phyloP scores from a whole-genome alignment of 2,329 filamentous ascomycete genomes.

The Penicillium brasilianum region DNA sequence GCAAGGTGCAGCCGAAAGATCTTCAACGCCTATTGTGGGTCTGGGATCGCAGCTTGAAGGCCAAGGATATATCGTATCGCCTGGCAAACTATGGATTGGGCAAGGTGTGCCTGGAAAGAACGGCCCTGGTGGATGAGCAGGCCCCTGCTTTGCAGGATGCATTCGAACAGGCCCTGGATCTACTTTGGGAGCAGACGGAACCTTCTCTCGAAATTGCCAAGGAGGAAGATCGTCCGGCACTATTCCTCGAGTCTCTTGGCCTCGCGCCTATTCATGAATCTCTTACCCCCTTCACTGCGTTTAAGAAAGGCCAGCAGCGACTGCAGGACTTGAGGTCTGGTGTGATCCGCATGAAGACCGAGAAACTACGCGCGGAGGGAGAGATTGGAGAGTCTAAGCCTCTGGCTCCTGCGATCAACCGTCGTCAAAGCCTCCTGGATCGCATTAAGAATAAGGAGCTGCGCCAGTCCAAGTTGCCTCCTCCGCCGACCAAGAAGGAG shows the following conservation, averaged over 20 bases:
- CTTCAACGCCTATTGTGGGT: conserved; percentile 70
- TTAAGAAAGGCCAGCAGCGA: conserved; percentile 48
- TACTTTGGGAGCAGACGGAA: conserved; percentile 38
- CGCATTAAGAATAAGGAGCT: conserved; percentile 73
- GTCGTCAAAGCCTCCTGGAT: conserved; percentile 71
- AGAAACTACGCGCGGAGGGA: conserved; percentile 34
- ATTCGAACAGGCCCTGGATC: conserved; percentile 55
- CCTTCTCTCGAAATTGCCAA: conserved; percentile 43
- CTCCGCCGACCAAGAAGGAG: conserved; percentile 57
- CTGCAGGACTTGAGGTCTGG: conserved; percentile 49
- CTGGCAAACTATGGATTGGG: conserved; percentile 49
- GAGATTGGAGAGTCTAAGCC: conserved; percentile 31
- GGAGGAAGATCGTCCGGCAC: conserved; percentile 38
- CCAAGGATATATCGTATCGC: conserved; percentile 37
- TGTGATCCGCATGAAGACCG: conserved; percentile 43
- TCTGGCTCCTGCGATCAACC: conserved; percentile 36
- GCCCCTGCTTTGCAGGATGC: conserved; percentile 50
- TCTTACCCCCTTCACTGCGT: conserved; percentile 40
- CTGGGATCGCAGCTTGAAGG: conserved; percentile 49
- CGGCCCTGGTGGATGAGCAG: conserved; percentile 43
- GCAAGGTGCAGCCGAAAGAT: conserved; percentile 68
- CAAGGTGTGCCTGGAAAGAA: conserved; percentile 45
- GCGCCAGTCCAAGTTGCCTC: conserved; percentile 53
- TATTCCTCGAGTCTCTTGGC: conserved; percentile 42
- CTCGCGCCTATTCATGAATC: conserved; percentile 45